Evolutionary conservation across 495 filamentous ascomycete species (phyloP), one percentile per base, ranked within the genome.

Genomic region (Penicillium maclennaniae): DNA sequence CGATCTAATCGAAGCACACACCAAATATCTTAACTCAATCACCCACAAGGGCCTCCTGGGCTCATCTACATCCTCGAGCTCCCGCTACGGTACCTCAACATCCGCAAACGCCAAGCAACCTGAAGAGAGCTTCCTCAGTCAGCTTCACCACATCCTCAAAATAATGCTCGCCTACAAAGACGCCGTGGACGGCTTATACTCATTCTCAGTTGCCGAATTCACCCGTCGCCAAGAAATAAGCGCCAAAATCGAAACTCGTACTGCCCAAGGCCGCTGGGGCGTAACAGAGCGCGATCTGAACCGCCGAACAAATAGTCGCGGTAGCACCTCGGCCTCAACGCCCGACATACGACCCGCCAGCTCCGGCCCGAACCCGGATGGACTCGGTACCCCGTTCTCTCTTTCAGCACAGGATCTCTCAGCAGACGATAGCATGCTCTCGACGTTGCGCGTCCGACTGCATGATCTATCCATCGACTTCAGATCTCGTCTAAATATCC

Each of bases 11-110:
- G 81, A 81, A 40, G 95, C 93, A 10, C 95, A 99, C 68, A 87
- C 84, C 25, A 84, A 81, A 49, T 99, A 97, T 70, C 84, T 99
- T 19, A 89, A 87, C 43, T 84, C 85, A 37, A 96, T 99, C 69
- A 99, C 95, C 4, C 89, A 93, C 69, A 99, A 99, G 70, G 95
- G 95, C 42, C 82, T 99, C 6, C 78, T 99, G 0, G 91, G 92
- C 43, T 87, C 86, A 12, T 74, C 76, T 14, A 79, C 62, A 37
- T 73, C 67, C 51, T 71, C 73, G 47, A 34, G 10, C 31, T 14
- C 31, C 1, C 61, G 65, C 16, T 68, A 63, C 34, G 64, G 66
- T 39, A 54, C 65, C 20, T 73, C 70, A 20, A 73, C 70, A 56
- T 75, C 65, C 42, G 69, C 69, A 27, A 73, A 62, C 48, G 72